Base-by-base conservation (phyloP, 345 rosid species). In the Kandelia obovata region DNA sequence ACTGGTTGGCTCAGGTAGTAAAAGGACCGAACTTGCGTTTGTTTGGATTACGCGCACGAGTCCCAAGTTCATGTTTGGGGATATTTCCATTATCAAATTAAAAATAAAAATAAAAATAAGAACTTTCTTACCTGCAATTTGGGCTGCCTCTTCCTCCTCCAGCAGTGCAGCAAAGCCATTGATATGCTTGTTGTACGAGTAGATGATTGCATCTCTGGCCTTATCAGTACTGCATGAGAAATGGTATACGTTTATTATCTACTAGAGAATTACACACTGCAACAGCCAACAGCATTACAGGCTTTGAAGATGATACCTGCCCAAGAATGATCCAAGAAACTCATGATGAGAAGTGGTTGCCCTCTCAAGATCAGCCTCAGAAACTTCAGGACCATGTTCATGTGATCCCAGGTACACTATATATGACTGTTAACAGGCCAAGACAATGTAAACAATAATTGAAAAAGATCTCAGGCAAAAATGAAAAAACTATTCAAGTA, bases 161-260 rank as follows among this genome's bases (percentile, higher is more conserved):
- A 93, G 77, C n/a, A 67, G 69, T 2, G 98, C 96, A 47, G 97
- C 85, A 15, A 93, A 93, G 23, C 97, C 98, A 23, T 93, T 91
- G 79, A 93, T 88, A 76, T 93, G 83, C 55, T 81, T 84, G 19
- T 83, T 79, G 82, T 91, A 93, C 5, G 97, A 93, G 75, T 86
- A 87, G 64, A 86, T 85, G 34, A 93, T 86, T 27, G 86, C 81
- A 6, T 85, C 80, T 68, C 57, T 63, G 4, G 98, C 91, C 4
- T 30, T 57, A 19, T 81, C 87, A 23, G 68, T 72, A 55, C 92
- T 92, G 84, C 62, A 57, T 27, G 27, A 32, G 2, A 21, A 56
- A 8, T 56, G 30, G 19, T 20, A 23, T 27, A 56, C n/a, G 5
- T 15, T 56, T 56, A 55, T 21, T n/a, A 55, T 23, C 58, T 23